Evolutionary conservation across 345 rosid species (phyloP).

Genomic region (Gossypium herbaceum): DNA sequence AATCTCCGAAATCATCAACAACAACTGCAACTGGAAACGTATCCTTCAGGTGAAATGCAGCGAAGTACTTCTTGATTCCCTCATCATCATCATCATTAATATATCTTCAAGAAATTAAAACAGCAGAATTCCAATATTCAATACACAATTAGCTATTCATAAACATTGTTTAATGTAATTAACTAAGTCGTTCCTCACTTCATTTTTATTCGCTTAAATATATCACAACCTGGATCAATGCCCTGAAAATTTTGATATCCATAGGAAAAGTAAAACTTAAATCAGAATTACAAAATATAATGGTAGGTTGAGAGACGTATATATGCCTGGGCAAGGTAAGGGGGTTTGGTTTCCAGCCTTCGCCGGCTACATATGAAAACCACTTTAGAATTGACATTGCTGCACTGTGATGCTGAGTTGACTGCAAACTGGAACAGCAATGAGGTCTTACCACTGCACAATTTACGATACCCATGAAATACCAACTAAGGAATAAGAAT

Average conservation of each 20-base stretch:
- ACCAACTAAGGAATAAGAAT: background rate
- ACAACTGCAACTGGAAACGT: constrained; percentile 52
- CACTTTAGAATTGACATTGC: constrained; percentile 31
- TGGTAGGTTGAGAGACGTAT: background rate
- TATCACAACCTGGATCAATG: constrained; percentile 54
- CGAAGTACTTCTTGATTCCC: constrained; percentile 67
- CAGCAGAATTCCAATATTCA: background rate
- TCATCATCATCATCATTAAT: constrained; percentile 77
- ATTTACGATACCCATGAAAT: background rate
- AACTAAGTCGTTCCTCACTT: constrained; percentile 43
- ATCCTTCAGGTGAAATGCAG: constrained; percentile 76
- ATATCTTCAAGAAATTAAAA: constrained; percentile 40
- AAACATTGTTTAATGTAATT: background rate
- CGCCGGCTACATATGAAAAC: constrained; percentile 70
- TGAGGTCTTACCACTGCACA: constrained; percentile 81
- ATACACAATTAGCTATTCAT: background rate
- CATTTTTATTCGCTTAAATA: constrained; percentile 62
- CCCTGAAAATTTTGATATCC: constrained; percentile 36
- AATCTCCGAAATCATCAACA: constrained; percentile 76
- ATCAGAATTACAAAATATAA: background rate
- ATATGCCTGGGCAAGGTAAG: constrained; percentile 62
- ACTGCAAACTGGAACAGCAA: constrained; percentile 72
- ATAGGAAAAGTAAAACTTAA: background rate
- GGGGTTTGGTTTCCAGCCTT: constrained; percentile 59
- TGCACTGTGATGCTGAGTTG: constrained; percentile 35